Conservation (phyloP, 208 protist genomes). For the Leishmania amazonensis region DNA sequence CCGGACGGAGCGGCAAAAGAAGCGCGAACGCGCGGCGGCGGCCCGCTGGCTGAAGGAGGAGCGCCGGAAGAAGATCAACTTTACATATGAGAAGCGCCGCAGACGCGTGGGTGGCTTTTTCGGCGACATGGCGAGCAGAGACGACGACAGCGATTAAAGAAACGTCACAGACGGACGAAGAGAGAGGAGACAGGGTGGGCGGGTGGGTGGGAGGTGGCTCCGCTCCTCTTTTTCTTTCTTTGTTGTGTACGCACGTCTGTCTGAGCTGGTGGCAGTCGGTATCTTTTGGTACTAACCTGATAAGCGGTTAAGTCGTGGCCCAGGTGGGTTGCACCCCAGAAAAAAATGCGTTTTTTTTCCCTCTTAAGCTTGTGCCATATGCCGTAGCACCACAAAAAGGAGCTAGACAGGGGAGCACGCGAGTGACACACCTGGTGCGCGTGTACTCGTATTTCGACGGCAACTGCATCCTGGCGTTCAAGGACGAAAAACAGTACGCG, state of each 20-base stretch:
- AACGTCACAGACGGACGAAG: background rate
- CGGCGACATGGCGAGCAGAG: constrained; percentile 54
- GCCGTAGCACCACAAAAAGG: background rate
- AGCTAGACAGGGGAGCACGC: background rate
- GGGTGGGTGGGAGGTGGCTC: too few species aligned
- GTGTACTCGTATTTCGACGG: background rate
- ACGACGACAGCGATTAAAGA: constrained; percentile 19
- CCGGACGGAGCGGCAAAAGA: constrained; percentile 56
- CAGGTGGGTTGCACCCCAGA: background rate
- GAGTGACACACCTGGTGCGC: background rate
- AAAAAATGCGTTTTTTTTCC: background rate
- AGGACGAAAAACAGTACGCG: too few species aligned
- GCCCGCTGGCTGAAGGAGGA: constrained; percentile 87
- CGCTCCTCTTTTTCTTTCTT: background rate
- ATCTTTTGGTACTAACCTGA: background rate
- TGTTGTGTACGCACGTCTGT: background rate
- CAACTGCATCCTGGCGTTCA: background rate
- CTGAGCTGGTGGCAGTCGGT: background rate
- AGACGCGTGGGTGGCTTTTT: constrained; percentile 88
- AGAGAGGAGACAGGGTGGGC: background rate
- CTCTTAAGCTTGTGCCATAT: background rate
- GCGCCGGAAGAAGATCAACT: constrained; percentile 87
- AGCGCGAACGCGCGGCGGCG: constrained; percentile 76
- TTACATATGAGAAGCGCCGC: constrained; percentile 83
- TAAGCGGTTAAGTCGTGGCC: background rate